These are phyloP conservation scores for Erodium trifolium DNA, from an alignment of 441 rosid species.

Conservation along the genomic window DNA sequence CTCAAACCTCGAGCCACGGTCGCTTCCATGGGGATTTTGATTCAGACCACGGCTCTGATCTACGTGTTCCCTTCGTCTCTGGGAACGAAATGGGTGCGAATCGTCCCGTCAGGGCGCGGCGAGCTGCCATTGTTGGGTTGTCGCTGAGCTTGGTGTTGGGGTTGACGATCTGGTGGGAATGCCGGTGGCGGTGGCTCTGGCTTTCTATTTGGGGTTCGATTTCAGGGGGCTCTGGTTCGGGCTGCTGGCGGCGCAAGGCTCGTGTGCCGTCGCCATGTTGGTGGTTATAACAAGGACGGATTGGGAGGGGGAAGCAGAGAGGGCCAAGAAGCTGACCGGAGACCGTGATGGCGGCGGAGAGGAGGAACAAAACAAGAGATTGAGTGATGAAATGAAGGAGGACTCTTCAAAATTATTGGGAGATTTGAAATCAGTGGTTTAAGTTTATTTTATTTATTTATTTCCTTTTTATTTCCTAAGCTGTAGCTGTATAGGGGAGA, in stretches of 20 bases:
- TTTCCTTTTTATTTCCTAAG: not conserved
- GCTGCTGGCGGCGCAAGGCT: slow-evolving; percentile 67
- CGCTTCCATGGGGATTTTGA: slow-evolving; percentile 91
- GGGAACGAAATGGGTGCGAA: slow-evolving; percentile 82
- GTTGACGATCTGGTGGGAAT: slow-evolving; percentile 55
- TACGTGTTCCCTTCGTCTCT: slow-evolving; percentile 90
- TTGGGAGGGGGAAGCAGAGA: slow-evolving; percentile 61
- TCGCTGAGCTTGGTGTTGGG: slow-evolving; percentile 55
- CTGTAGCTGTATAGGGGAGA: too few species aligned
- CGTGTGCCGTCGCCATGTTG: slow-evolving; percentile 68
- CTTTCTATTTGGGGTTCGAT: slow-evolving; percentile 51
- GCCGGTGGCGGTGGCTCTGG: slow-evolving; percentile 69
- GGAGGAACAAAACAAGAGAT: slow-evolving; percentile 20
- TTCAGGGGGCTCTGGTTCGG: slow-evolving; percentile 84
- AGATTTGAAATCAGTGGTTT: not conserved
- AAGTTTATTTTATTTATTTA: too few species aligned
- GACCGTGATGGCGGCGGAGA: slow-evolving; percentile 21
- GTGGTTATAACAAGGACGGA: slow-evolving; percentile 54
- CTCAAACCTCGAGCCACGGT: slow-evolving; percentile 58
- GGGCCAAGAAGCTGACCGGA: slow-evolving; percentile 60
- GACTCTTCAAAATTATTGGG: slow-evolving; percentile 23
- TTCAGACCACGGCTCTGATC: slow-evolving; percentile 75
- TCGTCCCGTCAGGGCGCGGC: slow-evolving; percentile 53
- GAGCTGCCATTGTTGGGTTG: slow-evolving; percentile 63
- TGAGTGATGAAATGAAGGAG: slow-evolving; percentile 28